Evolutionary conservation across 2,329 filamentous ascomycete species (phyloP).

Genomic region (Aurifilum marmelostoma): DNA sequence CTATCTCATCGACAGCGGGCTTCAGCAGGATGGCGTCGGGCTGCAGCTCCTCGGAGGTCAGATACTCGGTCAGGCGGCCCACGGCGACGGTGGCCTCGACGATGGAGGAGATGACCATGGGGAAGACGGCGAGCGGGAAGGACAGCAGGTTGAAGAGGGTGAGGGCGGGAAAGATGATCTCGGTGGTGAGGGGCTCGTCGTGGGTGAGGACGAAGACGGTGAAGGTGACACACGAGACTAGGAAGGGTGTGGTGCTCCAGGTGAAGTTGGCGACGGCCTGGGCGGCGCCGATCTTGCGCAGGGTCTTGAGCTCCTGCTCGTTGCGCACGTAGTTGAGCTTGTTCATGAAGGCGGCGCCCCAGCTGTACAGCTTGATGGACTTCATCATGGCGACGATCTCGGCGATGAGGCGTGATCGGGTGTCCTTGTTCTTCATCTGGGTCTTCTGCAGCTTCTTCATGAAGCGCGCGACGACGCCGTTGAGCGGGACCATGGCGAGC

Average conservation of each 20-base stretch:
- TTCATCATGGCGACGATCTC: constrained; percentile 99
- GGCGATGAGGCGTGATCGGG: constrained; percentile 88
- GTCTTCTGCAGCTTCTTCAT: constrained; percentile 95
- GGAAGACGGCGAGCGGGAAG: constrained; percentile 89
- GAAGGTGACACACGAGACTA: constrained; percentile 97
- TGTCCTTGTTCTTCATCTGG: constrained; percentile 99
- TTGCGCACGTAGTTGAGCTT: constrained; percentile 96
- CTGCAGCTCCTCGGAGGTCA: constrained; percentile 89
- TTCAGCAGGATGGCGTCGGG: constrained; percentile 75
- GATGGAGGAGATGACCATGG: constrained; percentile 97
- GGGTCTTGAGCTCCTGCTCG: constrained; percentile 90
- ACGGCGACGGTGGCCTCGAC: constrained; percentile 96
- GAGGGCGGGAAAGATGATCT: constrained; percentile 93
- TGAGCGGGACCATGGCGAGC: constrained; percentile 96
- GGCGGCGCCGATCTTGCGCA: constrained; percentile 92
- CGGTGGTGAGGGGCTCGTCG: constrained; percentile 80
- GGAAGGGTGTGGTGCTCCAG: constrained; percentile 95
- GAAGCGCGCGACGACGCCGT: constrained; percentile 85
- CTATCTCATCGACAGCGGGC: constrained; percentile 71
- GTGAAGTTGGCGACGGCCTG: constrained; percentile 97
- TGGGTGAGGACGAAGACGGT: constrained; percentile 88
- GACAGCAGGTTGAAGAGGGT: constrained; percentile 95
- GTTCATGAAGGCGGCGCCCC: constrained; percentile 96
- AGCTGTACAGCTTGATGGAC: constrained; percentile 97
- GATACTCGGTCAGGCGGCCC: constrained; percentile 79